Evolutionary conservation across 2,329 filamentous ascomycete species (phyloP).

Genomic region (Sporothrix sp.): DNA sequence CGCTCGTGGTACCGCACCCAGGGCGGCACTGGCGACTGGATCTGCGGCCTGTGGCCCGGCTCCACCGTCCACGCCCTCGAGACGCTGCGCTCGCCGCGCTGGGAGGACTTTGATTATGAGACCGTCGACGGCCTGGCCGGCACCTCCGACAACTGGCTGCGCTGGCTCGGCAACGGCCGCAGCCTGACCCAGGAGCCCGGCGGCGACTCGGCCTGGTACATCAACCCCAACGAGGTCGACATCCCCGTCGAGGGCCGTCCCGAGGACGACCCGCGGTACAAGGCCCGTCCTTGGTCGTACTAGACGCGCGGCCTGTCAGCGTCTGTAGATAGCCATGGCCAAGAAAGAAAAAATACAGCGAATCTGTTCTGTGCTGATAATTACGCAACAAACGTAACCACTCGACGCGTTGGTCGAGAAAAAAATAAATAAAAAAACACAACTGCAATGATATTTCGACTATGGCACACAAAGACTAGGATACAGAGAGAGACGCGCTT

Average conservation of each 20-base stretch:
- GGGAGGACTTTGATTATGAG: constrained; percentile 38
- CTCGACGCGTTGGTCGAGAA: not conserved
- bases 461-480: constrained; percentile 19
- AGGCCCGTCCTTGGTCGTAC: constrained; percentile 29
- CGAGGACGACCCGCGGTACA: constrained; percentile 28
- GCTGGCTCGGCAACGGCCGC: constrained; percentile 35
- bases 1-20: constrained; percentile 45
- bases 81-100: constrained; percentile 32
- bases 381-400: too few relatives aligned
- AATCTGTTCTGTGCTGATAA: too few relatives aligned
- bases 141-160: constrained; percentile 23
- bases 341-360: not conserved
- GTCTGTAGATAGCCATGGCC: too few relatives aligned
- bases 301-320: too few relatives aligned
- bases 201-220: constrained; percentile 32
- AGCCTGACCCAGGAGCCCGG: constrained; percentile 28
- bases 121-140: constrained; percentile 19
- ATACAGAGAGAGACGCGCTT: too few relatives aligned
- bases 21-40: constrained; percentile 29
- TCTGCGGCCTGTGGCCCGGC: constrained; percentile 37
- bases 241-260: constrained; percentile 27
- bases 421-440: not conserved
- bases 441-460: constrained; percentile 17
- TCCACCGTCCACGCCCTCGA: constrained; percentile 35
- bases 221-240: constrained; percentile 30